These are phyloP conservation scores for Aurantiochytrium sp. DNA, from an alignment of 108 stramenopile genomes.

Conservation along the genomic window DNA sequence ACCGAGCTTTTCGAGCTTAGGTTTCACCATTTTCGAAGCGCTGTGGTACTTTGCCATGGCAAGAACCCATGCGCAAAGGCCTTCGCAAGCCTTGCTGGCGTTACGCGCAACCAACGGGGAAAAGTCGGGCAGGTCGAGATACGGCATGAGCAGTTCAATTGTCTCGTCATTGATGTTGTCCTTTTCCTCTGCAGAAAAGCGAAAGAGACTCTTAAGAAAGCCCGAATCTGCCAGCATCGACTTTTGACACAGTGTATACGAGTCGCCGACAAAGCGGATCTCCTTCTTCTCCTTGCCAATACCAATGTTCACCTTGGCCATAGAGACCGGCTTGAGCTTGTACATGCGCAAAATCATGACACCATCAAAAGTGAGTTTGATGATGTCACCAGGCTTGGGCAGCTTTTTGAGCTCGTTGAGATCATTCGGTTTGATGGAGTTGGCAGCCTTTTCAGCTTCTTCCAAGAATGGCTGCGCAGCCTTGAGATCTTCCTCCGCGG, in stretches of 20 bases:
- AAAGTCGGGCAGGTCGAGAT: slow-evolving; percentile 46
- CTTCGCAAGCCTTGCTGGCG: slow-evolving; percentile 40
- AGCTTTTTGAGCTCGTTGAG: slow-evolving; percentile 56
- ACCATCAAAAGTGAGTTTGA: slow-evolving; percentile 58
- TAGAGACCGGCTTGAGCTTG: slow-evolving; percentile 33
- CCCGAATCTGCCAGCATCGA: slow-evolving; percentile 48
- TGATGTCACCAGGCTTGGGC: slow-evolving; percentile 50
- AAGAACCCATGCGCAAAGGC: slow-evolving; percentile 35
- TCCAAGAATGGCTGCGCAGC: slow-evolving; percentile 62
- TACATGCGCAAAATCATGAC: slow-evolving; percentile 47
- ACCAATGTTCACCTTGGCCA: slow-evolving; percentile 10
- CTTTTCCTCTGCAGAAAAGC: slow-evolving; percentile 50
- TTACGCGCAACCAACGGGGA: slow-evolving; percentile 43
- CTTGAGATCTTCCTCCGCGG: slow-evolving; percentile 50
- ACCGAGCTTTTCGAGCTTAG: slow-evolving; percentile 45
- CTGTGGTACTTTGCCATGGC: slow-evolving; percentile 60
- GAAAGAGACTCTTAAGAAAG: slow-evolving; percentile 48
- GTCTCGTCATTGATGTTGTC: slow-evolving; percentile 59
- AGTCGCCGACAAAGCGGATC: slow-evolving; percentile 40
- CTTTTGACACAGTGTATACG: slow-evolving; percentile 37
- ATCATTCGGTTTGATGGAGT: slow-evolving; percentile 47
- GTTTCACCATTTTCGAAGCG: slow-evolving; percentile 55
- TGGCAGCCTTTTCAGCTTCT: slow-evolving; percentile 47
- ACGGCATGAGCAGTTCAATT: slow-evolving; percentile 50
- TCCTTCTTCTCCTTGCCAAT: slow-evolving; percentile 58